Evolutionary conservation across 371 early-diverging fungal species (phyloP).

Genomic region (Edhazardia aedis): DNA sequence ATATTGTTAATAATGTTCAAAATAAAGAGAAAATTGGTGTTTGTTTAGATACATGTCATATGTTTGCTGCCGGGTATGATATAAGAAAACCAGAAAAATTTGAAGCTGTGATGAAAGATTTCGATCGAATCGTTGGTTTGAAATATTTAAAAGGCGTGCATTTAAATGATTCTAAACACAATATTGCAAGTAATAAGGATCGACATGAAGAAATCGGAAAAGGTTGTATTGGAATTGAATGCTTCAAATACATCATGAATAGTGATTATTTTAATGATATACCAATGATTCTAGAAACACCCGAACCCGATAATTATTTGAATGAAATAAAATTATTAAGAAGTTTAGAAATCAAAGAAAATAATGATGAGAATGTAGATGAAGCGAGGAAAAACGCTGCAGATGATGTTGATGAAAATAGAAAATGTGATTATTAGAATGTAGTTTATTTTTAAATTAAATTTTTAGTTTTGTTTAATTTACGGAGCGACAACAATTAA

Average conservation of each 20-base stretch:
- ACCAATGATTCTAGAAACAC: slow-evolving; percentile 52
- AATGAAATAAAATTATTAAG: slow-evolving; percentile 27
- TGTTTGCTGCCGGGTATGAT: slow-evolving; percentile 53
- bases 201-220: slow-evolving; percentile 52
- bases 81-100: slow-evolving; percentile 48
- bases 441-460: too few species aligned
- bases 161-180: slow-evolving; percentile 51
- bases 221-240: slow-evolving; percentile 50
- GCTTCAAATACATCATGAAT: slow-evolving; percentile 50
- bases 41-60: slow-evolving; percentile 53
- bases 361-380: too few species aligned
- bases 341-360: too few species aligned
- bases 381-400: too few species aligned
- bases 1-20: slow-evolving; percentile 48
- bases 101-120: slow-evolving; percentile 48
- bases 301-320: slow-evolving; percentile 40
- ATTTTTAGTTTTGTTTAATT: too few species aligned
- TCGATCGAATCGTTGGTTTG: slow-evolving; percentile 49
- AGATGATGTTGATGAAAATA: too few species aligned
- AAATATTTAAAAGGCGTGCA: slow-evolving; percentile 50
- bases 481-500: too few species aligned
- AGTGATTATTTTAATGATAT: slow-evolving; percentile 48
- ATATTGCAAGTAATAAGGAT: slow-evolving; percentile 48
- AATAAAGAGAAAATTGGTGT: slow-evolving; percentile 51
- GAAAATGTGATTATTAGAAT: too few species aligned